Percentiles rank a stretch among this genome's conserved stretches.
Evolutionary conservation across 495 filamentous ascomycete species (phyloP).

Genomic region (Neurospora pannonica): DNA sequence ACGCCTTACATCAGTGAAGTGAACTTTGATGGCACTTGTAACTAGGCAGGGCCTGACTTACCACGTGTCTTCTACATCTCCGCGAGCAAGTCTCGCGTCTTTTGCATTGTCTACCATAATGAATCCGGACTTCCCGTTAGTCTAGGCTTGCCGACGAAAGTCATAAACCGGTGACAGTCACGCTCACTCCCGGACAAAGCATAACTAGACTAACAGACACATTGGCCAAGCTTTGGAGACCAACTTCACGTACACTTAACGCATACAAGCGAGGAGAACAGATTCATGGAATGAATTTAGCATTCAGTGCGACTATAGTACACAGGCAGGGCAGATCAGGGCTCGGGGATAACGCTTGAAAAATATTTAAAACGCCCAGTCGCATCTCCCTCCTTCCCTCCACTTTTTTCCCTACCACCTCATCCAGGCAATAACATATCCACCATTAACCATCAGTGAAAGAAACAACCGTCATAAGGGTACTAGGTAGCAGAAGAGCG

Average conservation of each 20-base stretch:
- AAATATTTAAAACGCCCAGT: neutral
- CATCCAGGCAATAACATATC: neutral
- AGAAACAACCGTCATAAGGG: neutral
- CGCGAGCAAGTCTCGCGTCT: neutral
- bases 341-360: neutral
- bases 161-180: neutral
- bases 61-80: neutral
- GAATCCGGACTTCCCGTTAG: neutral
- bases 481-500: neutral
- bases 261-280: neutral
- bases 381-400: neutral
- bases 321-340: neutral
- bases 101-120: neutral
- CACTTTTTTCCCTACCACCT: neutral
- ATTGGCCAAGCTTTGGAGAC: neutral
- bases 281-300: constrained; percentile 22
- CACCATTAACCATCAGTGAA: neutral
- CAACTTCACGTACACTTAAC: neutral
- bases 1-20: neutral
- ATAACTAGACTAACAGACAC: neutral
- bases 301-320: constrained; percentile 10
- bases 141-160: neutral
- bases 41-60: neutral
- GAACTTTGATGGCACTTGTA: neutral
- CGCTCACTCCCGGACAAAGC: neutral